Evolutionary conservation across 495 filamentous ascomycete species (phyloP).

Genomic region (Talaromyces thailandensis): DNA sequence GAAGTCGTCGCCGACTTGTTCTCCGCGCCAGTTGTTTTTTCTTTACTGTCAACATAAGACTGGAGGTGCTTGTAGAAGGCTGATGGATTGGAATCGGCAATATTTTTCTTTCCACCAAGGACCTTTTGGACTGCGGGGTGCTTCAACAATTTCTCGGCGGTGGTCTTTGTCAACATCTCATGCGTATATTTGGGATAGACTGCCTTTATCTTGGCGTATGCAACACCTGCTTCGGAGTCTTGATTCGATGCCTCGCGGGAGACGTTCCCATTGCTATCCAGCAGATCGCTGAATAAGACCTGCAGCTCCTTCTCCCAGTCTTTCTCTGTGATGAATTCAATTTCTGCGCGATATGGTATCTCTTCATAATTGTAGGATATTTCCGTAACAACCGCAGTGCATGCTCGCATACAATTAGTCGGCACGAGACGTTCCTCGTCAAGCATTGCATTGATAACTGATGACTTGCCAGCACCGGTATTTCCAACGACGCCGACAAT

Average conservation of each 20-base stretch:
- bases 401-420: constrained; percentile 54
- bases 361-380: constrained; percentile 53
- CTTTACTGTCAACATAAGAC: constrained; percentile 43
- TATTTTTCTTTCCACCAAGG: constrained; percentile 35
- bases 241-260: constrained; percentile 32
- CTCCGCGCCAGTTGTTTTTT: constrained; percentile 23
- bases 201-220: constrained; percentile 54
- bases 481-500: constrained; percentile 50
- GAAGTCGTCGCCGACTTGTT: constrained; percentile 6
- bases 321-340: constrained; percentile 48
- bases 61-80: constrained; percentile 38
- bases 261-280: constrained; percentile 34
- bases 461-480: constrained; percentile 52
- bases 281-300: constrained; percentile 39
- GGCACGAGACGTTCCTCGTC: constrained; percentile 45
- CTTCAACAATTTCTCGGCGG: constrained; percentile 20
- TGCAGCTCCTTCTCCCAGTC: constrained; percentile 53
- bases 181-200: constrained; percentile 52
- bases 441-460: constrained; percentile 50
- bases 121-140: constrained; percentile 23
- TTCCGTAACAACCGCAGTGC: constrained; percentile 58
- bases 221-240: constrained; percentile 46
- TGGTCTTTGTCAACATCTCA: constrained; percentile 32
- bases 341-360: constrained; percentile 46
- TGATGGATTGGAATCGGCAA: constrained; percentile 27